phyloP scores from a whole-genome alignment of 352 stramenopile genomes.

The Globisporangium cylindrosporum region DNA sequence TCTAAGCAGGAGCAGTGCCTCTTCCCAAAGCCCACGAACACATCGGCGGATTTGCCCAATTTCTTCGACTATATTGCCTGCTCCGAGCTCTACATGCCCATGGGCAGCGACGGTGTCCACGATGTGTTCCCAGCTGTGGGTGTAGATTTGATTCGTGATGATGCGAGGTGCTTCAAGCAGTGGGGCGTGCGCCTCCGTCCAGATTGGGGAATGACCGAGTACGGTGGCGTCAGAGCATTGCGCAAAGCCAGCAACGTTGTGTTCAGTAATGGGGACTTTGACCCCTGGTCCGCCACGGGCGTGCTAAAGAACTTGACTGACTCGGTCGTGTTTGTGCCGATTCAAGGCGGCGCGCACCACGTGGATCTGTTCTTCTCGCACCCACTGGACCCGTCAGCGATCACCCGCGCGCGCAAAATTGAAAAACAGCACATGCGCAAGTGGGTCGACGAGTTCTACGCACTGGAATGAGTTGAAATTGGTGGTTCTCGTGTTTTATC shows the following conservation, averaged over 20 bases:
- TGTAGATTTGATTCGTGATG: constrained; percentile 60
- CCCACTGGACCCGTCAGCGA: constrained; percentile 65
- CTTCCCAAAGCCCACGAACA: constrained; percentile 41
- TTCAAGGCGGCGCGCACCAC: constrained; percentile 82
- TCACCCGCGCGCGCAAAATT: constrained; percentile 55
- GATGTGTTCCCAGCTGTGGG: constrained; percentile 86
- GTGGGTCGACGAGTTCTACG: constrained; percentile 69
- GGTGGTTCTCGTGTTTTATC: too few species aligned
- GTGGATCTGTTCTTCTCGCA: constrained; percentile 92
- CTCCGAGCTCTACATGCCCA: constrained; percentile 72
- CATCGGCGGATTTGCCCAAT: constrained; percentile 41
- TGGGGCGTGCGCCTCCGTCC: constrained; percentile 64
- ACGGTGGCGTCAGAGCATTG: constrained; percentile 63
- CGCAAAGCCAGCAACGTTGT: constrained; percentile 89
- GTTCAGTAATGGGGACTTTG: constrained; percentile 92
- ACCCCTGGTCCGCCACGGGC: constrained; percentile 90
- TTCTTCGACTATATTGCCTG: constrained; percentile 82
- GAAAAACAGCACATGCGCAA: constrained; percentile 78
- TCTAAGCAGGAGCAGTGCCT: constrained; percentile 58
- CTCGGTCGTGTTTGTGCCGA: constrained; percentile 63
- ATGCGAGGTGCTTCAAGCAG: constrained; percentile 51
- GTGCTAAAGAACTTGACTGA: constrained; percentile 74
- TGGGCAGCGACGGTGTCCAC: constrained; percentile 50
- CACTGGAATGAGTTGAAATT: background rate
- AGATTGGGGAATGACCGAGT: constrained; percentile 66